Conservation (phyloP, 2,329 filamentous ascomycete species). For the Penicillium sp. region DNA sequence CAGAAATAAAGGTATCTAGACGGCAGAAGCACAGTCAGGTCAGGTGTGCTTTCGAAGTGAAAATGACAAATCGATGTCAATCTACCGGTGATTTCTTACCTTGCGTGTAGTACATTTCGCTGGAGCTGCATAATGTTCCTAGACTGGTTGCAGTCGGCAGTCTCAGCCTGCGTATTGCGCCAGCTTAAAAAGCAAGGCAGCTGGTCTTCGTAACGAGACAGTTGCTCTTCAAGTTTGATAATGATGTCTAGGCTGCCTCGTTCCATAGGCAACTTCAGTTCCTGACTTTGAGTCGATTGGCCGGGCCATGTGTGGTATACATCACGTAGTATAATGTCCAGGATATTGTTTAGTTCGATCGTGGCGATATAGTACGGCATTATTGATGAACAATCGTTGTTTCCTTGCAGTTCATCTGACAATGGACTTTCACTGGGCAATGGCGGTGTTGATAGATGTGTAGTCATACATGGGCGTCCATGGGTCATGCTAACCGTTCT, state of each 20-base stretch:
- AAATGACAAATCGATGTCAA: not conserved
- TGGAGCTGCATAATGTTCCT: not conserved
- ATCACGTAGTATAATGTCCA: constrained; percentile 31
- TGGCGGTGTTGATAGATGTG: constrained; percentile 24
- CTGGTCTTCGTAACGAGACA: not conserved
- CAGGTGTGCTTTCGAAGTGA: not conserved
- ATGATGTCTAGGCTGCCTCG: not conserved
- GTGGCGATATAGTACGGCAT: constrained; percentile 27
- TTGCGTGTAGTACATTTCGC: constrained; percentile 3
- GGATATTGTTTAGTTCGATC: constrained; percentile 27
- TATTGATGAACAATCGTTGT: constrained; percentile 13
- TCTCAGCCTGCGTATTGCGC: not conserved
- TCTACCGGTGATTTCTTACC: too few relatives aligned
- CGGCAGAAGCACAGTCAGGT: not conserved
- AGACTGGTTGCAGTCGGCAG: not conserved
- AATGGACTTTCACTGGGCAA: constrained; percentile 15
- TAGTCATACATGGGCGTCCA: constrained; percentile 32
- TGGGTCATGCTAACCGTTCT: constrained; percentile 40
- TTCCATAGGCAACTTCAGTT: not conserved
- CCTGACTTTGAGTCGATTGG: not conserved
- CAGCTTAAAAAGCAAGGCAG: constrained; percentile 1
- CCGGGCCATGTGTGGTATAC: constrained; percentile 29
- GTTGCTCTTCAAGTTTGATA: not conserved
- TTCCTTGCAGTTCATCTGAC: constrained; percentile 3
- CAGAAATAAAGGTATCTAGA: constrained; percentile 31